Conservation (phyloP, 805 yeast species). For the Ogataea siamensis region DNA sequence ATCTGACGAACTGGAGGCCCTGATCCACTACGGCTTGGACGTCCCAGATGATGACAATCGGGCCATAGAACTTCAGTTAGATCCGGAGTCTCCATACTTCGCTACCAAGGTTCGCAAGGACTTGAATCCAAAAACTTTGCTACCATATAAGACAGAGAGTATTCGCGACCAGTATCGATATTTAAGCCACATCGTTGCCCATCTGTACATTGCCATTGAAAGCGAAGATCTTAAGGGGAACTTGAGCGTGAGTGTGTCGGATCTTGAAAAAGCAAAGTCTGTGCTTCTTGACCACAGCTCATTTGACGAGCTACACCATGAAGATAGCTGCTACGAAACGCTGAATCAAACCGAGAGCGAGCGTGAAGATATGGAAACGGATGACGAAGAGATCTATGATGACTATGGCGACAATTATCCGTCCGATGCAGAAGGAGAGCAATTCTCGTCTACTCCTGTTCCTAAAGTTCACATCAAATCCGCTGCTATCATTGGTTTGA, state of each 20-base stretch:
- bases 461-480: conserved; percentile 63
- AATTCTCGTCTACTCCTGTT: conserved; percentile 42
- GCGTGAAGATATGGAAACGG: conserved; percentile 33
- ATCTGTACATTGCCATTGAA: conserved; percentile 72
- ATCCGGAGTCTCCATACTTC: conserved; percentile 25
- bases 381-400: conserved; percentile 36
- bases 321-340: conserved; percentile 53
- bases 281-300: conserved; percentile 18
- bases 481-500: conserved; percentile 70
- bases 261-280: conserved; percentile 46
- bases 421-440: conserved; percentile 43
- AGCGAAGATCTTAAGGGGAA: conserved; percentile 74
- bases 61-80: conserved; percentile 23
- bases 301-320: conserved; percentile 26
- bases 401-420: conserved; percentile 41
- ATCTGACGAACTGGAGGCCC: conserved; percentile 22
- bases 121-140: conserved; percentile 23
- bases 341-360: conserved; percentile 36
- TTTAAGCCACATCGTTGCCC: conserved; percentile 74
- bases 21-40: conserved; percentile 47
- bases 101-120: conserved; percentile 24
- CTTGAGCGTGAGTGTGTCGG: conserved; percentile 64
- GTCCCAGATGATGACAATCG: conserved; percentile 49
- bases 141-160: conserved; percentile 77
- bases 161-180: conserved; percentile 69